Evolutionary conservation across 768 basidiomycete species (phyloP).

Genomic region (Lactarius sanguifluus): DNA sequence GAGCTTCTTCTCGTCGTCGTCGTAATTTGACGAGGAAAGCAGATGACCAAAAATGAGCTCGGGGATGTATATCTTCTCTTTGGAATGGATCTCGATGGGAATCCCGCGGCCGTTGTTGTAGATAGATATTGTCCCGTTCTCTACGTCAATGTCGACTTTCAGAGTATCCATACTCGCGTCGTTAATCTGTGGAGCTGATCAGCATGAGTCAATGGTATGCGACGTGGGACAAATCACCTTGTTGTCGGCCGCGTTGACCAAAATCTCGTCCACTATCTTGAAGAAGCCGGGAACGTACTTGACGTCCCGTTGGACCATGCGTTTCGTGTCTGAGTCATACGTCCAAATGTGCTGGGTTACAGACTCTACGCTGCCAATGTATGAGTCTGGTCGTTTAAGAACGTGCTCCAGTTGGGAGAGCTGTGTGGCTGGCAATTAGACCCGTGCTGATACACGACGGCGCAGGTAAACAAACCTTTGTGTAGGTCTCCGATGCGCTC

Average conservation of each 20-base stretch:
- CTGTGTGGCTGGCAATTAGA: constrained; percentile 44
- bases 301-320: constrained; percentile 79
- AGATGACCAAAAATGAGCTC: constrained; percentile 97
- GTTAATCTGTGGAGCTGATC: constrained; percentile 65
- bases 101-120: constrained; percentile 96
- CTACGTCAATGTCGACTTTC: constrained; percentile 83
- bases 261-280: constrained; percentile 99
- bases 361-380: constrained; percentile 94
- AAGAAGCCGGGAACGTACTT: constrained; percentile 97
- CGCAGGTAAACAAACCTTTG: constrained; percentile 55
- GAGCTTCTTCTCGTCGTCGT: constrained; percentile 98
- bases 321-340: constrained; percentile 78
- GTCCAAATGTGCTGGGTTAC: constrained; percentile 92
- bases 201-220: constrained; percentile 1
- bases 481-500: constrained; percentile 87
- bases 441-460: neutral
- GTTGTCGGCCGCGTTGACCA: constrained; percentile 99
- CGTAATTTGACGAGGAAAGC: constrained; percentile 93
- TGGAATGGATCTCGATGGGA: constrained; percentile 92
- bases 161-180: constrained; percentile 88
- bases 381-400: constrained; percentile 87
- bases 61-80: constrained; percentile 93
- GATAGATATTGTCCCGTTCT: constrained; percentile 84
- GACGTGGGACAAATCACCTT: constrained; percentile 63
- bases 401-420: constrained; percentile 94